Percentiles rank a stretch among this genome's conserved stretches.
phyloP scores from a whole-genome alignment of 371 early-diverging fungal species.

The Syncephalastrum monosporum region DNA sequence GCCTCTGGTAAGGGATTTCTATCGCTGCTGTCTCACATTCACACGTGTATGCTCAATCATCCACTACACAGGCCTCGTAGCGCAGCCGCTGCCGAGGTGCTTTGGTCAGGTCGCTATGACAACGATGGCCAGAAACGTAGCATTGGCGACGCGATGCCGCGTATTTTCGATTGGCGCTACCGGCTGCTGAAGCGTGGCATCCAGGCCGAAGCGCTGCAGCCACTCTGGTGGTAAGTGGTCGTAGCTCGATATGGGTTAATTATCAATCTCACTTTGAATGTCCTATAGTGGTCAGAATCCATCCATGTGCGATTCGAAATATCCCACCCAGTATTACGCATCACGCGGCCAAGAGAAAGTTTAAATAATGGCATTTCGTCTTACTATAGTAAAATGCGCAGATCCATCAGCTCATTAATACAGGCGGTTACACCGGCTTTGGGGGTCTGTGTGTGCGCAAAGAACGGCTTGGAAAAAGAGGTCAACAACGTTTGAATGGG shows the following conservation, averaged over 20 bases:
- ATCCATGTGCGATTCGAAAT: constrained; percentile 36
- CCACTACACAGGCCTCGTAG: constrained; percentile 34
- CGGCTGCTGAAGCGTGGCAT: constrained; percentile 70
- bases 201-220: constrained; percentile 69
- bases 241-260: constrained; percentile 1
- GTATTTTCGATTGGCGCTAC: constrained; percentile 75
- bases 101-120: constrained; percentile 75
- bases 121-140: constrained; percentile 52
- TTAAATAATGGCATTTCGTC: too few relatives aligned
- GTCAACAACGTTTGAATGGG: too few relatives aligned
- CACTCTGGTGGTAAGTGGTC: constrained; percentile 70
- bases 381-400: too few relatives aligned
- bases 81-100: constrained; percentile 59
- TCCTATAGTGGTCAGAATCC: constrained; percentile 33
- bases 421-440: too few relatives aligned
- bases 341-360: too few relatives aligned
- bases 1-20: constrained; percentile 52
- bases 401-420: too few relatives aligned
- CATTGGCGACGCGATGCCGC: constrained; percentile 61
- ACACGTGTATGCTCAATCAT: neutral
- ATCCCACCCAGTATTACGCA: constrained; percentile 12
- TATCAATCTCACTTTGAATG: neutral
- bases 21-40: neutral
- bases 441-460: too few relatives aligned
- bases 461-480: too few relatives aligned